These are phyloP conservation scores for Aureoboletus auriporus DNA, from an alignment of 768 basidiomycete genomes.

Conservation along the genomic window DNA sequence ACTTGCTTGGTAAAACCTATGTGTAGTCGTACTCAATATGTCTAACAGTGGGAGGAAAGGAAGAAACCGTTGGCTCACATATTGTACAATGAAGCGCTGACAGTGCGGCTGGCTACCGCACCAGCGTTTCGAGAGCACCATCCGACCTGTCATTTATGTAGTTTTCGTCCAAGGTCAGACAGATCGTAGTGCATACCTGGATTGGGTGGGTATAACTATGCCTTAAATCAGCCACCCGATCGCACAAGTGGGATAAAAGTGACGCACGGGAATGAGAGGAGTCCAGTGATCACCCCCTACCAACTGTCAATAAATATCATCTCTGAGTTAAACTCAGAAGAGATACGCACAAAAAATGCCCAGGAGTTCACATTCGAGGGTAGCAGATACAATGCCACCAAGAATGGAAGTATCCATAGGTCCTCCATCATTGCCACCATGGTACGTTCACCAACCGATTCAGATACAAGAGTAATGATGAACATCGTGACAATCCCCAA, in stretches of 20 bases:
- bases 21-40: background rate
- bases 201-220: constrained; percentile 45
- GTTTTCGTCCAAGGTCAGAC: no score
- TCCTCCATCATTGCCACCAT: constrained; percentile 51
- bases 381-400: constrained; percentile 51
- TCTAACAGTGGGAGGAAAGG: background rate
- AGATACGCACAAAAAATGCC: constrained; percentile 44
- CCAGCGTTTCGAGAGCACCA: constrained; percentile 62
- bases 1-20: constrained; percentile 41
- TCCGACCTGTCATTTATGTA: constrained; percentile 31
- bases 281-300: constrained; percentile 40
- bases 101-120: constrained; percentile 55
- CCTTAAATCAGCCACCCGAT: background rate
- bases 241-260: background rate
- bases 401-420: constrained; percentile 58
- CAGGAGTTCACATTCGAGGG: constrained; percentile 48
- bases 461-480: constrained; percentile 45
- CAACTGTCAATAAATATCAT: background rate
- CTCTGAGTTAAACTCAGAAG: background rate
- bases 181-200: constrained; percentile 26
- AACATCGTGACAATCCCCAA: constrained; percentile 52
- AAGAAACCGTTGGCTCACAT: constrained; percentile 30
- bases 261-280: constrained; percentile 43
- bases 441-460: constrained; percentile 50
- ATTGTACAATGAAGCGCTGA: constrained; percentile 58